These are phyloP conservation scores for Gamsiella multidivaricata DNA, from an alignment of 192 early-diverging fungal species.

Conservation along the genomic window DNA sequence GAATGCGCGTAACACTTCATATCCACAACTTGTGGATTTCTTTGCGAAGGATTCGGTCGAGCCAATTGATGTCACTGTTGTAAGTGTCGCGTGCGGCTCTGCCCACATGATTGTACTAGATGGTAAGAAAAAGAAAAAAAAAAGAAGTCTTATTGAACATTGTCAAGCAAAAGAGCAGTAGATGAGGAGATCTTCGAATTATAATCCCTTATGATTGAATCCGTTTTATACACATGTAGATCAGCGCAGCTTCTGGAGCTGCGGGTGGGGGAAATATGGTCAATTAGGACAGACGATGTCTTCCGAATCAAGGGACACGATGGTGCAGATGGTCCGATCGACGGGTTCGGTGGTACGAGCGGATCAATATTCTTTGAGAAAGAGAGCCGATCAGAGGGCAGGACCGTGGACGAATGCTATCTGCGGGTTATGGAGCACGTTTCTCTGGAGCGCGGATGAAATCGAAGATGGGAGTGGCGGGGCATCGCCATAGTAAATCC, in stretches of 20 bases:
- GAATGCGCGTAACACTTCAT: conserved; percentile 23
- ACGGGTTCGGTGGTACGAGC: not conserved
- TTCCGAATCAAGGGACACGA: not conserved
- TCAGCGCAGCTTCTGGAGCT: conserved; percentile 32
- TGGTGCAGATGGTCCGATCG: not conserved
- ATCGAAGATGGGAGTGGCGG: not conserved
- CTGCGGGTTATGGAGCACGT: conserved; percentile 33
- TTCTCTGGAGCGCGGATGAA: conserved; percentile 1
- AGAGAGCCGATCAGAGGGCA: not conserved
- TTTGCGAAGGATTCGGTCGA: not conserved
- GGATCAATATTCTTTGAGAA: conserved; percentile 14
- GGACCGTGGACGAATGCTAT: not conserved
- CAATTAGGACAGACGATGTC: conserved; percentile 6
- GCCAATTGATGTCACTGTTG: conserved; percentile 22
- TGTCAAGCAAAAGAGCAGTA: not conserved
- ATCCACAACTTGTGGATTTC: conserved; percentile 51
- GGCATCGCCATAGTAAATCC: no score
- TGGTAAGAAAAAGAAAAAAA: conserved; percentile 35
- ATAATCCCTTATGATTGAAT: not conserved
- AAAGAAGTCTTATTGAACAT: not conserved
- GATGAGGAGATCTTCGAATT: no score
- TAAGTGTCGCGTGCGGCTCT: conserved; percentile 44
- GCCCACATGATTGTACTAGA: conserved; percentile 47
- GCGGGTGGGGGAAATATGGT: conserved; percentile 51
- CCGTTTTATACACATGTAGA: conserved; percentile 11